phyloP scores from a whole-genome alignment of 106 monocot species.

The Allium cepa region DNA sequence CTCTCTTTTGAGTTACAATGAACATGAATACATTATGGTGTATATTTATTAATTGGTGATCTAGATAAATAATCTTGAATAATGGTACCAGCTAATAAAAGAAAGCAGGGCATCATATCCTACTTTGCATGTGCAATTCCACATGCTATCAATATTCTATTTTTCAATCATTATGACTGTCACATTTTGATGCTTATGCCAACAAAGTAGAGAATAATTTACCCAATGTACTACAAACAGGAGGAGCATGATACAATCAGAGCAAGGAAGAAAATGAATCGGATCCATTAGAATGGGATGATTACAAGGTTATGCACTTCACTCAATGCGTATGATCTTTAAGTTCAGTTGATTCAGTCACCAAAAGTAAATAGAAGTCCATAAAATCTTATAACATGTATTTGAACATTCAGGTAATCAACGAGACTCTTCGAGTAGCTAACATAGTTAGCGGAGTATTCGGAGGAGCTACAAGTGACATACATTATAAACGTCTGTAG shows the following conservation, averaged over 20 bases:
- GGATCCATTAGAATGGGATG: slow-evolving; percentile 62
- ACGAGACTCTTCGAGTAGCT: slow-evolving; percentile 46
- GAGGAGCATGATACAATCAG: slow-evolving; percentile 67
- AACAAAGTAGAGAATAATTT: no score
- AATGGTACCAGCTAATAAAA: no score
- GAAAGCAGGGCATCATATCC: no score
- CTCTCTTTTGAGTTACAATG: no score
- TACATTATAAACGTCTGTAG: slow-evolving; percentile 58
- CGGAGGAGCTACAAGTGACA: slow-evolving; percentile 57
- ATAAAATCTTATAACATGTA: neutral
- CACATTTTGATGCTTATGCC: no score
- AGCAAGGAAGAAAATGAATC: slow-evolving; percentile 31
- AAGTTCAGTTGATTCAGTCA: neutral
- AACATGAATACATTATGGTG: no score
- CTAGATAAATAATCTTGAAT: no score
- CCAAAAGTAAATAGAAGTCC: neutral
- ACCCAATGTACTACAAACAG: slow-evolving; percentile 7
- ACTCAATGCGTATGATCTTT: slow-evolving; percentile 66
- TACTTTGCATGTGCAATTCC: no score
- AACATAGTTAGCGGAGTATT: slow-evolving; percentile 90
- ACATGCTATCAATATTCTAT: no score
- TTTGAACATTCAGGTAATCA: slow-evolving; percentile 55
- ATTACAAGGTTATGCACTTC: slow-evolving; percentile 92
- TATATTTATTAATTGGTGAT: no score
- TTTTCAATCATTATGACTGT: no score